Evolutionary conservation across 2,329 filamentous ascomycete species (phyloP).

Genomic region (Conoideocrella luteorostrata): DNA sequence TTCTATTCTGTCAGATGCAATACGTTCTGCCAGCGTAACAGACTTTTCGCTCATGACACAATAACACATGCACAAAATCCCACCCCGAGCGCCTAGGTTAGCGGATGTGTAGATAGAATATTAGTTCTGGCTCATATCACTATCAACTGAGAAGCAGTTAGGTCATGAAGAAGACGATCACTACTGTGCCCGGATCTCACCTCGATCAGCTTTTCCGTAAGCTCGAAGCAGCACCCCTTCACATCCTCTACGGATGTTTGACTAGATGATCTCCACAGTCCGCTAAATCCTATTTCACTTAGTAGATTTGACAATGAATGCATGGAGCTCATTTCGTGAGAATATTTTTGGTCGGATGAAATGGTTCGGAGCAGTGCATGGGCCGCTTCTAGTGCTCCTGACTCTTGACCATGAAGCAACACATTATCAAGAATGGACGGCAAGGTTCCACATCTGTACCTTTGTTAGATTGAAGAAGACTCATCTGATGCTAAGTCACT

Average conservation of each 20-base stretch:
- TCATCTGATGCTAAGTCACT: slow-evolving; percentile 21
- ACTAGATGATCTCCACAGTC: slow-evolving; percentile 53
- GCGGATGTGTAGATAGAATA: no score
- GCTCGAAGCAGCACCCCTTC: slow-evolving; percentile 43
- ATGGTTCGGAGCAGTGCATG: slow-evolving; percentile 54
- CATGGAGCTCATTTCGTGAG: slow-evolving; percentile 39
- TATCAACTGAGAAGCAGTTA: slow-evolving; percentile 9
- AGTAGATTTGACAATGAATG: slow-evolving; percentile 46
- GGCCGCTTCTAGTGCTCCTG: slow-evolving; percentile 51
- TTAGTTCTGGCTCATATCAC: slow-evolving; percentile 5
- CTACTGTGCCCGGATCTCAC: slow-evolving; percentile 28
- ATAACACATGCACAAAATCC: no score
- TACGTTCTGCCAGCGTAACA: no score
- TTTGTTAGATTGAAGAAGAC: slow-evolving; percentile 10
- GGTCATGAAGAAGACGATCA: not conserved
- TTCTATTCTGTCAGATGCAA: no score
- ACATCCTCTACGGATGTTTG: slow-evolving; percentile 43
- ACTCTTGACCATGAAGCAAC: slow-evolving; percentile 57
- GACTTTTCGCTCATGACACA: no score
- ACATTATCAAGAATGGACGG: slow-evolving; percentile 54
- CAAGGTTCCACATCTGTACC: slow-evolving; percentile 46
- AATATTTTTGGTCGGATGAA: slow-evolving; percentile 47
- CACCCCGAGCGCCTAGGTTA: no score
- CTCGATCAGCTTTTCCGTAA: slow-evolving; percentile 57
- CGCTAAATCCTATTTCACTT: slow-evolving; percentile 56